Base-by-base conservation (phyloP, 805 yeast species). In the Nakazawaea ernobii region DNA sequence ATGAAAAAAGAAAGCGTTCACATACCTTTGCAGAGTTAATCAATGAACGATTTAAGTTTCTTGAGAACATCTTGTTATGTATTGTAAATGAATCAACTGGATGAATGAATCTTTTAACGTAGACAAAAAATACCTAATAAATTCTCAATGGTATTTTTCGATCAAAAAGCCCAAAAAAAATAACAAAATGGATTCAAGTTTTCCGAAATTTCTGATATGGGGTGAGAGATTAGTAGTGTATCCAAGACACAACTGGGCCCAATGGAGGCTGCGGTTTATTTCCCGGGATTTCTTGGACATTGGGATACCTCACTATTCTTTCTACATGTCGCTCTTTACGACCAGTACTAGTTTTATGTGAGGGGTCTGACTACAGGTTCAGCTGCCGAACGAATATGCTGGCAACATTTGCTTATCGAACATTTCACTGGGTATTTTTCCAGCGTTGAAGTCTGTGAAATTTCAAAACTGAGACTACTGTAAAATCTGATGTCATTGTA, bases 31-130 rank as follows among this genome's bases (percentile, higher is more conserved):
- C 44, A 24, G 44, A 43, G 42, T 40, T 45, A 30, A 45, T 38
- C 49, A 48, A 40, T 29, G 49, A 41, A 41, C 48, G 49, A 42
- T 44, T 48, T 35, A 39, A 36, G 29, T 15, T 35, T 45, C 44
- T 51, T 6, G 51, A 45, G 35, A 51, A 45, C 53, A 51, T 51
- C 10, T 39, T 38, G 32, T 11, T 11, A 36, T 28, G 11, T 26
- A 38, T 38, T 27, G 32, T 15, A 39, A 39, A 29, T 39, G 35
- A 29, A 14, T 29, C 26, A 29, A 28, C 10, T 29, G 17, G 7
- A 8, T 13, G 17, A 39, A 20, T 13, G 10, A 39, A 15, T 14
- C 35, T 29, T n/a, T 15, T n/a, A 41, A 27, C 5, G 24, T 20
- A 20, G 24, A 20, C 24, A 20, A 20, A 20, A 20, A 20, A 20